Conservation (phyloP, 2,329 filamentous ascomycete genomes). For the Aspergillus flavus region DNA sequence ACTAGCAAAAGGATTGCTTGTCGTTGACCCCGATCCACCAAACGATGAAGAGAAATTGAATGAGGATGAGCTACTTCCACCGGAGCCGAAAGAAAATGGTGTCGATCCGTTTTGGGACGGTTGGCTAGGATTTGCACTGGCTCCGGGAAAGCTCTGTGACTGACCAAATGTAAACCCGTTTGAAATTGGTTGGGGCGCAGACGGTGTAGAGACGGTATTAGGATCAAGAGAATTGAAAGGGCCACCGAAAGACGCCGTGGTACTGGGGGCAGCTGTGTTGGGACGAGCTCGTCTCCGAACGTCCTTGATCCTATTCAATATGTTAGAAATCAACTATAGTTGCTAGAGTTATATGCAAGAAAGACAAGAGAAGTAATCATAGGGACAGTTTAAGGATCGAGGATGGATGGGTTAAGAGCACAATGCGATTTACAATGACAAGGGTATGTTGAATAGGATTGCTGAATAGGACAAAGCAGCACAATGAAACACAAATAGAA, state of each 20-base stretch:
- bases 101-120: conserved; percentile 28
- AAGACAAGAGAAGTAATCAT: not conserved
- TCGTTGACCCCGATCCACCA: conserved; percentile 19
- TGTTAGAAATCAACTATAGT: conserved; percentile 10
- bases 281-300: conserved; percentile 29
- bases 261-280: conserved; percentile 20
- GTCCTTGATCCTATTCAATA: conserved; percentile 25
- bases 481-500: not conserved
- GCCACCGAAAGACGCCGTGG: conserved; percentile 25
- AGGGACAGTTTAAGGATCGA: not conserved
- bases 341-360: not conserved
- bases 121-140: conserved; percentile 24
- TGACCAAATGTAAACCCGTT: conserved; percentile 40
- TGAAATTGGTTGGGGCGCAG: conserved; percentile 21
- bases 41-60: conserved; percentile 37
- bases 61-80: conserved; percentile 28
- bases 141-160: conserved; percentile 39
- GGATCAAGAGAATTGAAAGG: conserved; percentile 35
- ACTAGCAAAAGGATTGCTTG: conserved; percentile 41
- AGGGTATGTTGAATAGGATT: not conserved
- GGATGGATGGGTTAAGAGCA: not conserved
- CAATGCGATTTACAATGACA: not conserved
- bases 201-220: conserved; percentile 29
- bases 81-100: conserved; percentile 35
- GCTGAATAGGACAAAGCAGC: not conserved